These are phyloP conservation scores for Tilletia walkeri DNA, from an alignment of 1,284 basidiomycete species.

Conservation along the genomic window DNA sequence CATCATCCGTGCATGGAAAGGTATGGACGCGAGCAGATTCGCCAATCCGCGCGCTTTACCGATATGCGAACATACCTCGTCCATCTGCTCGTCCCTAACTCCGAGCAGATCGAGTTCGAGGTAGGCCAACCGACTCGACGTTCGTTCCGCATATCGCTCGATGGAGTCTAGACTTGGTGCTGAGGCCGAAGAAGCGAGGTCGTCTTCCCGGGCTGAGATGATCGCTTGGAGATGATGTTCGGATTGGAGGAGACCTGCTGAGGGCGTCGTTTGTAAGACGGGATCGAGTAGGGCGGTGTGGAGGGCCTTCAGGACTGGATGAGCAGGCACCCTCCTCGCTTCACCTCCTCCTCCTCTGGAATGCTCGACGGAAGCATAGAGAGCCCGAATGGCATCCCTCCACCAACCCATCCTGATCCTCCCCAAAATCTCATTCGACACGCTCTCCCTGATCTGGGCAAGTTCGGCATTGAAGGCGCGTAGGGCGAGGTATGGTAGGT, in stretches of 20 bases:
- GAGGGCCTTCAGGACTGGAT: slow-evolving; percentile 48
- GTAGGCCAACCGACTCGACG: slow-evolving; percentile 45
- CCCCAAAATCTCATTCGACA: slow-evolving; percentile 52
- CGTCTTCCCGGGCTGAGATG: slow-evolving; percentile 50
- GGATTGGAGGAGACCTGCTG: slow-evolving; percentile 36
- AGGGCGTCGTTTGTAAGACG: slow-evolving; percentile 27
- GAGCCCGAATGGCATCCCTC: slow-evolving; percentile 42
- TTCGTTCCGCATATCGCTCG: slow-evolving; percentile 48
- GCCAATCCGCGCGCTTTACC: slow-evolving; percentile 51
- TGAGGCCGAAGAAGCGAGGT: slow-evolving; percentile 24
- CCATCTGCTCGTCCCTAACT: slow-evolving; percentile 30
- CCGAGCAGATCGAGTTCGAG: slow-evolving; percentile 46
- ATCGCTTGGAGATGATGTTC: slow-evolving; percentile 52
- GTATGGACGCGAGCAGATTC: slow-evolving; percentile 39
- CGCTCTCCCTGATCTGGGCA: slow-evolving; percentile 44
- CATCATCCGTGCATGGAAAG: slow-evolving; percentile 34
- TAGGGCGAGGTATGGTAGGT: slow-evolving; percentile 38
- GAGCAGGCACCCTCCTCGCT: slow-evolving; percentile 32
- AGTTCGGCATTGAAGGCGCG: slow-evolving; percentile 51
- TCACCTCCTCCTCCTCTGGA: background rate
- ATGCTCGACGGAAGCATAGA: background rate
- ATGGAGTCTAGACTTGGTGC: slow-evolving; percentile 43
- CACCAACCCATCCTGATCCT: slow-evolving; percentile 53
- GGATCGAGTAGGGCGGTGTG: slow-evolving; percentile 49
- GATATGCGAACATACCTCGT: slow-evolving; percentile 53